Conservation (phyloP, 1,139 yeast species). For the Pichia terricola region DNA sequence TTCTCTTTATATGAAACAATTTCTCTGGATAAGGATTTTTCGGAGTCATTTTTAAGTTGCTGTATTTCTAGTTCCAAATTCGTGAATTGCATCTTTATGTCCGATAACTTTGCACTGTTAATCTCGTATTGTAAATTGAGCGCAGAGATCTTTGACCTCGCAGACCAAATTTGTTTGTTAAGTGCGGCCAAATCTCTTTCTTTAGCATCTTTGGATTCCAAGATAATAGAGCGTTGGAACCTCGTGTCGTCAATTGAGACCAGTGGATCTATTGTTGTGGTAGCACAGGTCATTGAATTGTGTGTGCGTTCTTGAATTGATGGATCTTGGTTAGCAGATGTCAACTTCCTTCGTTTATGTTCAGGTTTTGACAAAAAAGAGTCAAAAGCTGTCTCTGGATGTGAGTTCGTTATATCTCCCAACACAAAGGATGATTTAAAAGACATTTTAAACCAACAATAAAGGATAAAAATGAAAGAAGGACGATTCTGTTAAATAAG, state of each 20-base stretch:
- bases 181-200: conserved; percentile 2
- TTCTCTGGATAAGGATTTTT: background rate
- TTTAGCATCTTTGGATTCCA: conserved; percentile 5
- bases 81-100: conserved; percentile 11
- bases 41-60: background rate
- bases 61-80: conserved; percentile 8
- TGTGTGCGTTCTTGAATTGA: too few species aligned
- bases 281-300: background rate
- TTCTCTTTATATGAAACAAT: conserved; percentile 10
- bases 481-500: too few species aligned
- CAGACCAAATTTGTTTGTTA: conserved; percentile 16
- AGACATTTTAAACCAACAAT: too few species aligned
- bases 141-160: conserved; percentile 19
- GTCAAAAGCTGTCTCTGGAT: too few species aligned
- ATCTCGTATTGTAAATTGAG: conserved; percentile 18
- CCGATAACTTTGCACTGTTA: conserved; percentile 6
- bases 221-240: conserved; percentile 1
- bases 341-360: too few species aligned
- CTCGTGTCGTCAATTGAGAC: background rate
- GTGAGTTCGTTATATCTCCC: too few species aligned
- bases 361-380: too few species aligned
- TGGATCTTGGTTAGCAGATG: too few species aligned
- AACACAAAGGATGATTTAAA: too few species aligned
- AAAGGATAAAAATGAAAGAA: too few species aligned
- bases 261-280: conserved; percentile 1